These are phyloP conservation scores for Coleophoma cylindrospora DNA, from an alignment of 2,329 filamentous ascomycete species.

Conservation along the genomic window DNA sequence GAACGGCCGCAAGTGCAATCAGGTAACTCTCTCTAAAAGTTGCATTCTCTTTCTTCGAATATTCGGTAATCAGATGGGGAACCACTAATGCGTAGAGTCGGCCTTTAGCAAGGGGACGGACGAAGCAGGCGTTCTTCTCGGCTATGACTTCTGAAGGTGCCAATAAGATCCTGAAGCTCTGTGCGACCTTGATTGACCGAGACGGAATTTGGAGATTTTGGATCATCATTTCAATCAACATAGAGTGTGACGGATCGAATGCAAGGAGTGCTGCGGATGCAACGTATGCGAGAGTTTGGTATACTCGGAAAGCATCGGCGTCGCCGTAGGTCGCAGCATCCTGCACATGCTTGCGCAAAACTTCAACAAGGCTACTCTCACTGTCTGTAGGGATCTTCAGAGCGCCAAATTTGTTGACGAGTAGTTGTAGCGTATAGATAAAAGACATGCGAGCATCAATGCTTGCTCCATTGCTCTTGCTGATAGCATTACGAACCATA, in stretches of 20 bases:
- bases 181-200: slow-evolving; percentile 14
- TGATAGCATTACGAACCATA: slow-evolving; percentile 18
- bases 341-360: slow-evolving; percentile 10
- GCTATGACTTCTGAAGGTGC: slow-evolving; percentile 19
- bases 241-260: slow-evolving; percentile 11
- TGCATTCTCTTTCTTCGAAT: slow-evolving; percentile 8
- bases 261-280: slow-evolving; percentile 18
- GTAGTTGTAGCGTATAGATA: slow-evolving; percentile 19
- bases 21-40: slow-evolving; percentile 18
- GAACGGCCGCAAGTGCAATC: slow-evolving; percentile 21
- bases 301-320: slow-evolving; percentile 10
- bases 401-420: slow-evolving; percentile 25
- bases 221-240: slow-evolving; percentile 18
- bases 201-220: not conserved
- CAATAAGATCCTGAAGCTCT: slow-evolving; percentile 22
- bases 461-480: slow-evolving; percentile 6
- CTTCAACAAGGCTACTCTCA: slow-evolving; percentile 5
- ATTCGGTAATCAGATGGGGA: slow-evolving; percentile 7
- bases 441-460: slow-evolving; percentile 14
- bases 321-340: not conserved
- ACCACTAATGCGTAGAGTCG: slow-evolving; percentile 14
- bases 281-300: slow-evolving; percentile 21
- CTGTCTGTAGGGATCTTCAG: slow-evolving; percentile 3
- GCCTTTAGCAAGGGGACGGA: slow-evolving; percentile 20
- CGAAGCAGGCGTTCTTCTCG: slow-evolving; percentile 21